Base-by-base conservation (phyloP, 129 eudicot genomes). In the Arctium lappa region DNA sequence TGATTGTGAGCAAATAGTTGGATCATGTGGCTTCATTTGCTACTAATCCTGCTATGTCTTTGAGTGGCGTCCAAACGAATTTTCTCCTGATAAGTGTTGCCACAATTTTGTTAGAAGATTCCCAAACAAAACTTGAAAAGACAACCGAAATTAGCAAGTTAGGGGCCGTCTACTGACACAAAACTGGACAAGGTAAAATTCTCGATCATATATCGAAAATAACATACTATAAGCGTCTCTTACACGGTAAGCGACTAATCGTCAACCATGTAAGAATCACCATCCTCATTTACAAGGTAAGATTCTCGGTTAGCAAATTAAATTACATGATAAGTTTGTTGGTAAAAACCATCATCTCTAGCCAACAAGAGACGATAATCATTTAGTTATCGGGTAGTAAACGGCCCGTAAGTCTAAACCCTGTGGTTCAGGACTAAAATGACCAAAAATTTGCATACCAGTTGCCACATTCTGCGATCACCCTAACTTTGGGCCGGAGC, bases 391-490 rank as follows among this genome's bases (percentile, higher is more conserved):
- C 60, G 16, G 15, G 12, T 48, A 13, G 16, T 10, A 50, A 50
- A 48, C 16, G 63, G 6, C n/a, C 60, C 18, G 3, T 53, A 4
- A 6, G 13, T 42, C 7, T 16, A 53, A 53, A 53, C 15, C 18
- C 50, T 8, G 0, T 1, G 12, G 12, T 44, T 8, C 2, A 8
- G 27, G 65, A 8, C 3, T 53, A 53, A 68, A 3, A 66, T 33
- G 29, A 60, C 30, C 8, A 60, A 60, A 9, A 65, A 11, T 39
- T 34, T 8, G 44, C 73, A 5, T 82, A 94, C 97, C 98, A 94
- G 85, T 92, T 94, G 31, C 98, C 98, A n/a, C 97, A 94, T 86
- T 92, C 98, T 79, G 97, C 98, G 63, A 94, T 86, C 5, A 94
- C 98, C 85, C 95, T 85, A 29, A 94, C 98, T 70, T 83, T 90